Conservation (phyloP, 495 filamentous ascomycete genomes). For the Trichoderma orchidacearum region DNA sequence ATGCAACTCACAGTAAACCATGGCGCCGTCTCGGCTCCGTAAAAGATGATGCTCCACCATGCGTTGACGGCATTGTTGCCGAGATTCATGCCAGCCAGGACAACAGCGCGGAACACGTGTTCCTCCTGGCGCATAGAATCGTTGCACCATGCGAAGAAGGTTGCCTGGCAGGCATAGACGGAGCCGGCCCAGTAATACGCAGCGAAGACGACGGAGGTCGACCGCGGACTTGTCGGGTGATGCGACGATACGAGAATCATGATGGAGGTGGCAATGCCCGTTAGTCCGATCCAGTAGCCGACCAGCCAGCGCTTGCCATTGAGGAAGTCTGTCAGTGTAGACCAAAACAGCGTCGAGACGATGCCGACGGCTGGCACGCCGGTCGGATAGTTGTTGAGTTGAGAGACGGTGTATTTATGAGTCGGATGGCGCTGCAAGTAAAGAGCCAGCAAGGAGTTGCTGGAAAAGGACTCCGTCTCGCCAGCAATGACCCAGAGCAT, state of each 20-base stretch:
- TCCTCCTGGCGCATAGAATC: slow-evolving; percentile 37
- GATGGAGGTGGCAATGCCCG: slow-evolving; percentile 28
- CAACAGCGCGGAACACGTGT: slow-evolving; percentile 29
- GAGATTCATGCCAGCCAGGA: slow-evolving; percentile 46
- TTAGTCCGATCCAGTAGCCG: slow-evolving; percentile 39
- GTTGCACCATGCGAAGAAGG: slow-evolving; percentile 50
- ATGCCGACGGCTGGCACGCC: slow-evolving; percentile 39
- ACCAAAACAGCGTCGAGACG: slow-evolving; percentile 40
- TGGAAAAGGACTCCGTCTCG: slow-evolving; percentile 38
- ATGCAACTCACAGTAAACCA: slow-evolving; percentile 34
- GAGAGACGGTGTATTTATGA: slow-evolving; percentile 25
- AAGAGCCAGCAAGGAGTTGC: slow-evolving; percentile 31
- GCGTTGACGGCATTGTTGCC: slow-evolving; percentile 43
- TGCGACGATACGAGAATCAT: slow-evolving; percentile 34
- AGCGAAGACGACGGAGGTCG: slow-evolving; percentile 23
- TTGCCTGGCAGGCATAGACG: slow-evolving; percentile 46
- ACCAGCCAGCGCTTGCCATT: slow-evolving; percentile 36
- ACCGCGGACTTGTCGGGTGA: slow-evolving; percentile 16
- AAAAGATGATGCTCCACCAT: slow-evolving; percentile 55
- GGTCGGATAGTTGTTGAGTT: slow-evolving; percentile 38
- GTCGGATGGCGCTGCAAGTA: slow-evolving; percentile 22
- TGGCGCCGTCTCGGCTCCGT: slow-evolving; percentile 42
- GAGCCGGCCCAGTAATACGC: slow-evolving; percentile 42
- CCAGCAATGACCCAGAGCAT: slow-evolving; percentile 38
- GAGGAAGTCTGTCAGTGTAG: slow-evolving; percentile 37